These are phyloP conservation scores for Tarenaya hassleriana DNA, from an alignment of 345 rosid genomes.

Conservation along the genomic window DNA sequence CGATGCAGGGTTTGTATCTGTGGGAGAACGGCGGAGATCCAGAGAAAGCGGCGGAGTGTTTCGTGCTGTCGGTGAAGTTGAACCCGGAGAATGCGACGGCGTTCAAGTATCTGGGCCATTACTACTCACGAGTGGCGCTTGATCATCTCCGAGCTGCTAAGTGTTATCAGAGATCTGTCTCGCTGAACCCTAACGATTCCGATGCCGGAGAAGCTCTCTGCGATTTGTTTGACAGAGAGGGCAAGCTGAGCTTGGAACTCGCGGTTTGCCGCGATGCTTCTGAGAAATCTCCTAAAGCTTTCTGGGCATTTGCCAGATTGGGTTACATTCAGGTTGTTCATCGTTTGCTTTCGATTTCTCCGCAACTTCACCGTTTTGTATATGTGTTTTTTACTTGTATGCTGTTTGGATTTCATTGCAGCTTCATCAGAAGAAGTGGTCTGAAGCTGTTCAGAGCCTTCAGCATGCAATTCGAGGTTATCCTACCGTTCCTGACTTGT, in stretches of 20 bases:
- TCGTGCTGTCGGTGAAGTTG: conserved; percentile 57
- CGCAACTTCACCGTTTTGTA: background rate
- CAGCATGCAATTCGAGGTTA: conserved; percentile 93
- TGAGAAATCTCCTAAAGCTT: conserved; percentile 80
- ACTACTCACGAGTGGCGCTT: conserved; percentile 38
- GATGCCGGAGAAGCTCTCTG: conserved; percentile 80
- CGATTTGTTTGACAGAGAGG: conserved; percentile 61
- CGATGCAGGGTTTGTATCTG: conserved; percentile 55
- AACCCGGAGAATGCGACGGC: conserved; percentile 60
- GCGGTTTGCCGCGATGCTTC: conserved; percentile 70
- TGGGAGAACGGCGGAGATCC: conserved; percentile 48
- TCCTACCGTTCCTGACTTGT: conserved; percentile 68
- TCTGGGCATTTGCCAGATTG: conserved; percentile 82
- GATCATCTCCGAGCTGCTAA: conserved; percentile 74
- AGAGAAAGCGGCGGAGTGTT: conserved; percentile 70
- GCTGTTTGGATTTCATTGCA: conserved; percentile 9
- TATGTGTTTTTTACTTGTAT: background rate
- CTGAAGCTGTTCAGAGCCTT: conserved; percentile 86
- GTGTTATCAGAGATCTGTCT: conserved; percentile 81
- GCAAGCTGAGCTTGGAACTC: conserved; percentile 67
- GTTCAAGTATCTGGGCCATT: conserved; percentile 73
- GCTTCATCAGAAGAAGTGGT: conserved; percentile 66
- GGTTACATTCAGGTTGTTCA: conserved; percentile 66
- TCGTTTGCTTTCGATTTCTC: background rate
- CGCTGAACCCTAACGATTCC: conserved; percentile 59